Evolutionary conservation across 495 filamentous ascomycete species (phyloP).

Genomic region (Aspergillus avenaceus): DNA sequence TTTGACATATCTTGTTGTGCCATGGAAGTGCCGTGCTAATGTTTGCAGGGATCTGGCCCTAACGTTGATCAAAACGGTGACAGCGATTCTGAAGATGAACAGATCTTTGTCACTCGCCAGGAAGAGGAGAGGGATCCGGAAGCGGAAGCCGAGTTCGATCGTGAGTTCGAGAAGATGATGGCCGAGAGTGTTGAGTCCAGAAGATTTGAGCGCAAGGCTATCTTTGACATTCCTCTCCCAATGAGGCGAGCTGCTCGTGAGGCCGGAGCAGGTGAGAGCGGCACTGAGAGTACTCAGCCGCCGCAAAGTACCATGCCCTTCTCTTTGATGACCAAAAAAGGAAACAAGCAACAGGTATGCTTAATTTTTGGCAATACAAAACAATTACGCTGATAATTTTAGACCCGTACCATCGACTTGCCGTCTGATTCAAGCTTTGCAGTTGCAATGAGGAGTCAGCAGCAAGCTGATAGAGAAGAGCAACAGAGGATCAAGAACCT

Average conservation of each 20-base stretch:
- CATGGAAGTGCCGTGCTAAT: conserved; percentile 2
- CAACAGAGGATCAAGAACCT: conserved; percentile 97
- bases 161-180: conserved; percentile 99
- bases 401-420: conserved; percentile 92
- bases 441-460: conserved; percentile 90
- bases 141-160: conserved; percentile 94
- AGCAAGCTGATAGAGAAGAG: conserved; percentile 90
- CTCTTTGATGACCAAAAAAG: conserved; percentile 90
- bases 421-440: conserved; percentile 94
- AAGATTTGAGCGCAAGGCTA: conserved; percentile 87
- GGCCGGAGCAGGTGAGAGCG: conserved; percentile 31
- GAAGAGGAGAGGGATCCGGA: conserved; percentile 91
- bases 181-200: conserved; percentile 89
- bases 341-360: conserved; percentile 86
- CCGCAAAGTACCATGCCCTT: conserved; percentile 79
- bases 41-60: conserved; percentile 45
- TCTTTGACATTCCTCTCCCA: conserved; percentile 91
- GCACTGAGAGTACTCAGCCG: conserved; percentile 27
- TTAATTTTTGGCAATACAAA: not conserved
- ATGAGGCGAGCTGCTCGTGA: conserved; percentile 72
- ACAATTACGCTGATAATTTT: not conserved
- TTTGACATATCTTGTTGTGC: not conserved
- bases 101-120: conserved; percentile 83
- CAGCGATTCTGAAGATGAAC: conserved; percentile 68
- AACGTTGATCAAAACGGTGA: conserved; percentile 40